A percentile compares a stretch with the other conserved stretches of the same genome.
These are phyloP conservation scores for Candolleomyces aberdarensis DNA, from an alignment of 768 basidiomycete species.

Conservation along the genomic window DNA sequence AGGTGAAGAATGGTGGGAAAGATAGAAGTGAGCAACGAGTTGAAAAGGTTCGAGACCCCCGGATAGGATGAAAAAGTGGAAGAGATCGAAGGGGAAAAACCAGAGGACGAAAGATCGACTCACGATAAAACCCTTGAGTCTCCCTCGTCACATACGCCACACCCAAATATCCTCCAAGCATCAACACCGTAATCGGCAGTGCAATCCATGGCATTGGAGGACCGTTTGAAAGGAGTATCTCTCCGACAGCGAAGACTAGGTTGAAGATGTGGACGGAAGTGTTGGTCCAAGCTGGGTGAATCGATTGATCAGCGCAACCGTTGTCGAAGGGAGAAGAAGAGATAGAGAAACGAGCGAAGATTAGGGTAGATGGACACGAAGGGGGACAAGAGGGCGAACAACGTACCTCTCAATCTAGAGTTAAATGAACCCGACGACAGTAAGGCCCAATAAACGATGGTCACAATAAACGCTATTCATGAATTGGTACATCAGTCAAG, in stretches of 20 bases:
- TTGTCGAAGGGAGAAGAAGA: not conserved
- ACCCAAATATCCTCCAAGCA: constrained; percentile 56
- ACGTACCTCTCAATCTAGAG: not conserved
- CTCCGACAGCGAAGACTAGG: constrained; percentile 51
- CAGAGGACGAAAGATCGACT: constrained; percentile 18
- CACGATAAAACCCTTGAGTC: constrained; percentile 62
- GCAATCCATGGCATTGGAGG: constrained; percentile 50
- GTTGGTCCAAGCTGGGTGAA: constrained; percentile 48
- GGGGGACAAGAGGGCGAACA: no score
- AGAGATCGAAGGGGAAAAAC: not conserved
- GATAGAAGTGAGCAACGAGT: not conserved
- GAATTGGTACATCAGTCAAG: not conserved
- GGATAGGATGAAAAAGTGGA: not conserved
- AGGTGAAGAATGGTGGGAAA: not conserved
- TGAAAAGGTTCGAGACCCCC: no score
- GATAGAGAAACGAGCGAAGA: not conserved
- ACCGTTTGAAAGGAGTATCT: constrained; percentile 51
- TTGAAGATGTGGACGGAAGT: constrained; percentile 61
- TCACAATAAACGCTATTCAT: constrained; percentile 57
- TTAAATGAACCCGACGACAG: constrained; percentile 43
- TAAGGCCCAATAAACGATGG: constrained; percentile 60
- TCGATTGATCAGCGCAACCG: not conserved
- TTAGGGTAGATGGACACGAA: no score
- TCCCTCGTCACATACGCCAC: constrained; percentile 62
- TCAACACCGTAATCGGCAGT: constrained; percentile 42